Evolutionary conservation across 1,284 basidiomycete species (phyloP), one percentile per base, ranked within the genome.

Genomic region (Phylloboletellus chloephorus): DNA sequence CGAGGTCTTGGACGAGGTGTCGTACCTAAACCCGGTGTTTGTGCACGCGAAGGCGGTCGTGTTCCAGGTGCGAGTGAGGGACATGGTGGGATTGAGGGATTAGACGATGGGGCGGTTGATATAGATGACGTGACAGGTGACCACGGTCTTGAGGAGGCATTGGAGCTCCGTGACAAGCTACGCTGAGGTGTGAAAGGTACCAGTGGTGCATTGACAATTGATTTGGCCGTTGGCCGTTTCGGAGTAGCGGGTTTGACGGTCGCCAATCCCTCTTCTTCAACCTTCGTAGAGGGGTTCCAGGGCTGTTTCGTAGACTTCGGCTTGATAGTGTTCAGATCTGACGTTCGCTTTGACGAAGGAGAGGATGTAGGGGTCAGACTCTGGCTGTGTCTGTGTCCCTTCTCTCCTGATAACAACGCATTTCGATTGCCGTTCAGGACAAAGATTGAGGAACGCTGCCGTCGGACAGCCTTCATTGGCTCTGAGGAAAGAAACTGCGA

Each of bases 201-300:
- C 30, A 73, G 68, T 20, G 77, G 71, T 38, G 71, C 57, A 50
- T 73, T 50, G 45, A 73, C 67, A 29, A 67, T 52, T 7, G 73
- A 72, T 44, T 60, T 61, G 9, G 70, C 56, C 15, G 72, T 74
- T 6, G 73, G 65, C 41, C 73, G 65, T 52, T 68, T 72, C n/a
- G 72, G 70, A 9, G 74, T 67, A 13, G 67, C 65, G 15, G 65
- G 66, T 56, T 75, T 79, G 42, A 75, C 56, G 4, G 74, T 76
- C 22, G 54, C 56, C 11, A 60, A 51, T 20, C 68, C 73, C 19
- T 79, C 79, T 4, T 61, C 41, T 34, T 76, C 68, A 11, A 88
- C 71, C 55, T 71, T 85, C 2, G 85, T 88, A 3, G 87, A 89
- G 51, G 79, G 74, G 54, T 90, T 90, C 87, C 87, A 90, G 16